These are phyloP conservation scores for Bipolaris cookei DNA, from an alignment of 2,329 filamentous ascomycete species.

Conservation along the genomic window DNA sequence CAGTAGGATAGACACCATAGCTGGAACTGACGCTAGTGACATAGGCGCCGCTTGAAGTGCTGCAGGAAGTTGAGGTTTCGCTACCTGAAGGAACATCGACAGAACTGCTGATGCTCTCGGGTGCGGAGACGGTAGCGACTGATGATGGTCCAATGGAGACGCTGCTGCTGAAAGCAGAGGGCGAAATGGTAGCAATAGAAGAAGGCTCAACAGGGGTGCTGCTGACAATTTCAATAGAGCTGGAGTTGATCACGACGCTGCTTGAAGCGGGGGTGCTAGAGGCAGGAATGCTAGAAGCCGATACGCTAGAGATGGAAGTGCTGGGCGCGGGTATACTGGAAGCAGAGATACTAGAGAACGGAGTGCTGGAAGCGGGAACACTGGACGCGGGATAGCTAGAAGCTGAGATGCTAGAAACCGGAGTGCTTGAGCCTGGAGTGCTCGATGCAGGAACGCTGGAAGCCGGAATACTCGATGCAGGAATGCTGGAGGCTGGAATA, in stretches of 20 bases:
- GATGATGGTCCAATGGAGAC: conserved; percentile 7
- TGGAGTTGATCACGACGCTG: neutral
- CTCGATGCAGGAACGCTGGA: conserved; percentile 2
- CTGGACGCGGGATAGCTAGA: neutral
- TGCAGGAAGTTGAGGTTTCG: conserved; percentile 14
- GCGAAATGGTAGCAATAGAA: conserved; percentile 5
- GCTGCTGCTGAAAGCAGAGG: neutral
- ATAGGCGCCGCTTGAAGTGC: conserved; percentile 19
- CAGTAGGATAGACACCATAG: conserved; percentile 7
- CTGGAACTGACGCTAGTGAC: conserved; percentile 11
- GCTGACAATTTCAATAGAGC: conserved; percentile 5
- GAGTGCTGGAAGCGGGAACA: neutral
- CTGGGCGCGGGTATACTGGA: neutral
- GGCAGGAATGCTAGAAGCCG: conserved; percentile 6
- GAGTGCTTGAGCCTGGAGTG: neutral
- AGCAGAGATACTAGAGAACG: neutral
- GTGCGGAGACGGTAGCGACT: neutral
- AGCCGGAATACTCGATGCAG: neutral
- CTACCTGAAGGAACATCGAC: neutral
- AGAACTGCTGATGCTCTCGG: conserved; percentile 7
- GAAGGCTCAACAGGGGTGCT: conserved; percentile 5
- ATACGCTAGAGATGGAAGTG: neutral
- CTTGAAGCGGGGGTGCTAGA: neutral
- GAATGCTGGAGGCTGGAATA: neutral
- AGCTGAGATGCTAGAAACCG: neutral